Evolutionary conservation across 345 rosid genomes (phyloP).

Genomic region (Bruguiera sexangula): DNA sequence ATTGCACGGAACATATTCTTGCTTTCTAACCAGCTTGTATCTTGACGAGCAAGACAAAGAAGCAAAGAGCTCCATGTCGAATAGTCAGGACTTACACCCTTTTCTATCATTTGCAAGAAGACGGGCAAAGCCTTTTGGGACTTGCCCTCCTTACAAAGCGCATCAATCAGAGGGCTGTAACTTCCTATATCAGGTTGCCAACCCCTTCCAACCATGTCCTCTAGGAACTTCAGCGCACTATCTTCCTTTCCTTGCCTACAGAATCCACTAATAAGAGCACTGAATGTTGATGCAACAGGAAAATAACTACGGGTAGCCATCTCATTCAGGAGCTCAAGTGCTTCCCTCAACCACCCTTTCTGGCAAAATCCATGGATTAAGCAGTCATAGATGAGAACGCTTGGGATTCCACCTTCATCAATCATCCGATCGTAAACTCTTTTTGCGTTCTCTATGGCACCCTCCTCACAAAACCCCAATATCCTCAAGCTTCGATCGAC

Average conservation of each 20-base stretch:
- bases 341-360: conserved; percentile 37
- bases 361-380: conserved; percentile 54
- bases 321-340: conserved; percentile 55
- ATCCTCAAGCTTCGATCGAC: conserved; percentile 58
- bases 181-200: conserved; percentile 43
- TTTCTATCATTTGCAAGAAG: conserved; percentile 56
- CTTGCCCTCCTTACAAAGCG: conserved; percentile 43
- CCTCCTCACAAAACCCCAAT: conserved; percentile 49
- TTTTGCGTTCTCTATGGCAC: conserved; percentile 47
- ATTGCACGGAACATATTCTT: conserved; percentile 22
- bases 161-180: conserved; percentile 43
- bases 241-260: conserved; percentile 54
- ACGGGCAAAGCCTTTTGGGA: conserved; percentile 37
- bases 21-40: conserved; percentile 25
- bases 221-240: conserved; percentile 54
- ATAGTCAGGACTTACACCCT: conserved; percentile 48
- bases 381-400: conserved; percentile 51
- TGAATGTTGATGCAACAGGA: conserved; percentile 52
- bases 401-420: conserved; percentile 48
- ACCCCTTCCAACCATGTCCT: conserved; percentile 62
- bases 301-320: conserved; percentile 45
- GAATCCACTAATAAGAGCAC: conserved; percentile 49
- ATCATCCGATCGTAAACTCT: conserved; percentile 48
- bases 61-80: conserved; percentile 56
- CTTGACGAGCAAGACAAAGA: conserved; percentile 33